These are phyloP conservation scores for Isabelozyma gotoi DNA, from an alignment of 805 yeast genomes.

Conservation along the genomic window DNA sequence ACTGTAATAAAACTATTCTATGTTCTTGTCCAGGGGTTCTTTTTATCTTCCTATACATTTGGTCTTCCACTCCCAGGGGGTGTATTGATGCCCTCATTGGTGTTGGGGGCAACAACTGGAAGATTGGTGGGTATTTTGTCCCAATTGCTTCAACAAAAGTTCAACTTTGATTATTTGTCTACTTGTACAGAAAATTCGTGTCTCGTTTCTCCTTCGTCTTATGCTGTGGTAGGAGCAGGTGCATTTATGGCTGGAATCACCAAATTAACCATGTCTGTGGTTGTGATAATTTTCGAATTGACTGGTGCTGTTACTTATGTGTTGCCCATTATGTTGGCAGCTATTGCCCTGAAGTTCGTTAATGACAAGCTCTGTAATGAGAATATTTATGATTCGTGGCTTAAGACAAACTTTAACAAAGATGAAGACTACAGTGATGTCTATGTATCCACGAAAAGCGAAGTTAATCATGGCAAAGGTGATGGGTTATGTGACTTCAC, in stretches of 20 bases:
- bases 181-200: conserved; percentile 44
- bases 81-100: conserved; percentile 60
- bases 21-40: conserved; percentile 50
- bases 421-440: background rate
- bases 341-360: conserved; percentile 70
- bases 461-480: conserved; percentile 36
- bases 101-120: conserved; percentile 61
- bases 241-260: conserved; percentile 80
- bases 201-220: conserved; percentile 82
- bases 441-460: background rate
- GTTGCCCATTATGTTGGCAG: conserved; percentile 82
- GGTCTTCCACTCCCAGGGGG: conserved; percentile 74
- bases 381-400: conserved; percentile 62
- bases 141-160: conserved; percentile 45
- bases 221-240: conserved; percentile 88
- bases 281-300: conserved; percentile 76
- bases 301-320: conserved; percentile 86
- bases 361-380: conserved; percentile 59
- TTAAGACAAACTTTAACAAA: conserved; percentile 29
- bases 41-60: conserved; percentile 66
- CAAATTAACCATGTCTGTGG: conserved; percentile 75
- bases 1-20: conserved; percentile 30
- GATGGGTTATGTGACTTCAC: conserved; percentile 35
- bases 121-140: conserved; percentile 54
- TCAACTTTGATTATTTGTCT: conserved; percentile 31